Evolutionary conservation across 2,329 filamentous ascomycete genomes (phyloP), one percentile per base, ranked within the genome.

Genomic region (Aspergillus hortae): DNA sequence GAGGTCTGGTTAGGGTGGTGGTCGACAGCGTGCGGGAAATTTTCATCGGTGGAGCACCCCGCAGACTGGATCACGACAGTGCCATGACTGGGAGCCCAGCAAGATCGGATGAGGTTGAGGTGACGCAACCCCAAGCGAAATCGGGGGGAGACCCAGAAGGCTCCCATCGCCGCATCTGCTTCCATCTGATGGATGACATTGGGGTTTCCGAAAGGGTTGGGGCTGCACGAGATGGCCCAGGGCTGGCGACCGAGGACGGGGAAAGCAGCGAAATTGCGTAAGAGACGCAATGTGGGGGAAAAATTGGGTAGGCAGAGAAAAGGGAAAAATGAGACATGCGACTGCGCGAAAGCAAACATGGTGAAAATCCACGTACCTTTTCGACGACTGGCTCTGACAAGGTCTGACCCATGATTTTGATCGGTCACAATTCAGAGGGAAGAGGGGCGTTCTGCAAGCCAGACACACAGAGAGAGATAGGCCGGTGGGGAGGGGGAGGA

Each of bases 301-400:
- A 57, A 38, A 30, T 30, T 30, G 59, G 40, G 43, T 30, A 30
- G 43, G 43, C n/a, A 45, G 43, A 54, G 49, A 38, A 42, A 56
- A 51, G 48, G 53, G 51, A 45, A 54, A 55, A 75, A 54, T 32
- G 49, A 46, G 52, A 45, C 47, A 44, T n/a, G 35, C 14, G 35
- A 38, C 6, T n/a, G 35, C 14, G 35, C n/a, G 14, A 30, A 30
- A 30, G 27, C 27, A 30, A 9, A 30, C 27, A 30, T 30, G 10
- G 27, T 4, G 27, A 10, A 9, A 30, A 30, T 56, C 50, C 44
- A 63, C 83, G 73, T 83, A 99, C 94, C 92, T 99, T 99, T 73
- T 97, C 94, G 74, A 96, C 89, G 69, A 99, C 92, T 68, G 94
- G 94, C 82, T 99, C 94, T 69, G 92, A 97, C 71, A 99, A 87